These are phyloP conservation scores for Phytophthora palmivora DNA, from an alignment of 352 stramenopile genomes.

Conservation along the genomic window DNA sequence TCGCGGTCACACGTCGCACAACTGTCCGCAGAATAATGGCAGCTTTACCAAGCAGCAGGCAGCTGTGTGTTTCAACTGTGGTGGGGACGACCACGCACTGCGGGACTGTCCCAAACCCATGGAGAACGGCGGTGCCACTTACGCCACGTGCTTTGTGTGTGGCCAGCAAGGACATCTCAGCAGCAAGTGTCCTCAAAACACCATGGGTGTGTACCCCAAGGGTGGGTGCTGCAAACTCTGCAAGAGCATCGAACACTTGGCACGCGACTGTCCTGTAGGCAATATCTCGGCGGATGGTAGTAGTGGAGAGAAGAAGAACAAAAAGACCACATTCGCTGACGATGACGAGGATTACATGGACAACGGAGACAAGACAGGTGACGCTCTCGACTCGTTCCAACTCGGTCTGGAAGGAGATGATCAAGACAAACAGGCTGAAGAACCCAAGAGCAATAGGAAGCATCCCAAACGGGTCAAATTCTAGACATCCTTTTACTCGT, in stretches of 20 bases:
- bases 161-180: conserved; percentile 87
- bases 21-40: conserved; percentile 62
- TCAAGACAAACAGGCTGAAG: conserved; percentile 13
- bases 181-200: conserved; percentile 86
- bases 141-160: conserved; percentile 91
- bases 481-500: conserved; percentile 32
- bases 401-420: conserved; percentile 49
- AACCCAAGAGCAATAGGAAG: conserved; percentile 28
- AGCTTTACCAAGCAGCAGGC: conserved; percentile 33
- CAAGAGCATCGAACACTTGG: conserved; percentile 85
- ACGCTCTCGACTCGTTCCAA: conserved; percentile 60
- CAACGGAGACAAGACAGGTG: conserved; percentile 48
- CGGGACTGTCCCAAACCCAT: conserved; percentile 73
- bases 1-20: conserved; percentile 84
- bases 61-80: conserved; percentile 90
- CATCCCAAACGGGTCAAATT: conserved; percentile 56
- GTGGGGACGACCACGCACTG: conserved; percentile 69
- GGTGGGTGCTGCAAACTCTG: conserved; percentile 91
- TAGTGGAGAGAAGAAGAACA: conserved; percentile 68
- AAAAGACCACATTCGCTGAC: conserved; percentile 79
- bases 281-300: conserved; percentile 74
- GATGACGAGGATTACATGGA: conserved; percentile 54
- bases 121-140: conserved; percentile 69
- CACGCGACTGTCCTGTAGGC: conserved; percentile 78
- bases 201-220: conserved; percentile 89